These are phyloP conservation scores for Aphanocladium album DNA, from an alignment of 2,329 filamentous ascomycete species.

Conservation along the genomic window DNA sequence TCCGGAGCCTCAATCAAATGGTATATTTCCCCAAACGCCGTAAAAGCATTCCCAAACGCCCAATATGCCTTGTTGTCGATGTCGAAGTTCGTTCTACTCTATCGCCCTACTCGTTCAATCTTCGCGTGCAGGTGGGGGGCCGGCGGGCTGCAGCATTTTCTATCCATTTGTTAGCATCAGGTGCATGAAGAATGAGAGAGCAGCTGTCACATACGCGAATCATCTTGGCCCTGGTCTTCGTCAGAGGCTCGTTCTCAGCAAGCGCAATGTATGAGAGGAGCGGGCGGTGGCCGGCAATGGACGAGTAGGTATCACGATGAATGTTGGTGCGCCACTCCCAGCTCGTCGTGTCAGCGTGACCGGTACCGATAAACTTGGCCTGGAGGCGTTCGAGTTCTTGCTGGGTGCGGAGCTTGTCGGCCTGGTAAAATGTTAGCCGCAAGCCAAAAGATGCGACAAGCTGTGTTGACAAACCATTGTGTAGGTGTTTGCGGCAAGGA, in stretches of 20 bases:
- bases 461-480: slow-evolving; percentile 22
- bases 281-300: slow-evolving; percentile 83
- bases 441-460: not conserved
- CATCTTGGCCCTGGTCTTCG: slow-evolving; percentile 73
- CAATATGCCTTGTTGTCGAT: not conserved
- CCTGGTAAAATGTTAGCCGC: slow-evolving; percentile 41
- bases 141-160: slow-evolving; percentile 64
- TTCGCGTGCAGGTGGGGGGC: slow-evolving; percentile 53
- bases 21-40: slow-evolving; percentile 24
- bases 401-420: slow-evolving; percentile 95
- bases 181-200: not conserved
- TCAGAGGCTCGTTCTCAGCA: slow-evolving; percentile 77
- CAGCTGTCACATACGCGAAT: slow-evolving; percentile 55
- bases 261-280: slow-evolving; percentile 85
- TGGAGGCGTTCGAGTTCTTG: slow-evolving; percentile 97
- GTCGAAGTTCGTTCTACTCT: not conserved
- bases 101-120: slow-evolving; percentile 28
- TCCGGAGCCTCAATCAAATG: slow-evolving; percentile 5
- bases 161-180: slow-evolving; percentile 24
- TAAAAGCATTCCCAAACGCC: slow-evolving; percentile 10
- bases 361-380: slow-evolving; percentile 91
- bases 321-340: slow-evolving; percentile 98
- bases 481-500: not conserved
- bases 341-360: slow-evolving; percentile 92
- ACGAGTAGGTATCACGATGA: slow-evolving; percentile 85